A percentile compares a stretch with the other conserved stretches of the same genome.
Evolutionary conservation across 345 rosid genomes (phyloP).

Genomic region (Brassica juncea): DNA sequence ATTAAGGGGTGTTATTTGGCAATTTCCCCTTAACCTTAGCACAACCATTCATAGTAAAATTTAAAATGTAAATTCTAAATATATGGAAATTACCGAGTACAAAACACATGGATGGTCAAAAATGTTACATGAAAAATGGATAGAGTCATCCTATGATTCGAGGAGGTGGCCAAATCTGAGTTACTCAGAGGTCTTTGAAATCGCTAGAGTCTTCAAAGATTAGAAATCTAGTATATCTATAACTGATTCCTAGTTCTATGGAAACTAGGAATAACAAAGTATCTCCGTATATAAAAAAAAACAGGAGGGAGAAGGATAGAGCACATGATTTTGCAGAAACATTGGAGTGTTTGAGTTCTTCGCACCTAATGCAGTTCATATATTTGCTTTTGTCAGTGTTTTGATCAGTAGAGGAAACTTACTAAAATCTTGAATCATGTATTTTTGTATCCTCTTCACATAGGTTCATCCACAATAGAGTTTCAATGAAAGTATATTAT

Average conservation of each 20-base stretch:
- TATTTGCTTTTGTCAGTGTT: background rate
- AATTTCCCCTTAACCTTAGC: no score
- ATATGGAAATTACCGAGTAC: background rate
- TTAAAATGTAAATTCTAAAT: background rate
- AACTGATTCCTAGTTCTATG: background rate
- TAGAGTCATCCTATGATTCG: background rate
- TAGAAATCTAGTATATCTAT: background rate
- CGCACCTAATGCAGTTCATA: background rate
- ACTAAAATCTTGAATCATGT: no score
- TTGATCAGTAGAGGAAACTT: background rate
- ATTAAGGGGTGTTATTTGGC: no score
- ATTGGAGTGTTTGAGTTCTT: background rate
- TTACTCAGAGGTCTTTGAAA: background rate
- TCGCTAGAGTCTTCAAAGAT: no score
- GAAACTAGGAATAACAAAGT: background rate
- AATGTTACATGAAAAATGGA: background rate
- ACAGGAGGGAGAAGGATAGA: background rate
- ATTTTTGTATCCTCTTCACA: background rate
- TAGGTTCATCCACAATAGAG: background rate
- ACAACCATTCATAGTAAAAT: background rate
- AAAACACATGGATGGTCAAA: background rate
- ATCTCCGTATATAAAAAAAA: background rate
- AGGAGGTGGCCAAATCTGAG: background rate
- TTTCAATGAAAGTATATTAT: background rate
- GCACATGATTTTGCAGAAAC: background rate